Evolutionary conservation across 805 yeast species (phyloP).

Genomic region (Zygosaccharomyces kombuchaensis): DNA sequence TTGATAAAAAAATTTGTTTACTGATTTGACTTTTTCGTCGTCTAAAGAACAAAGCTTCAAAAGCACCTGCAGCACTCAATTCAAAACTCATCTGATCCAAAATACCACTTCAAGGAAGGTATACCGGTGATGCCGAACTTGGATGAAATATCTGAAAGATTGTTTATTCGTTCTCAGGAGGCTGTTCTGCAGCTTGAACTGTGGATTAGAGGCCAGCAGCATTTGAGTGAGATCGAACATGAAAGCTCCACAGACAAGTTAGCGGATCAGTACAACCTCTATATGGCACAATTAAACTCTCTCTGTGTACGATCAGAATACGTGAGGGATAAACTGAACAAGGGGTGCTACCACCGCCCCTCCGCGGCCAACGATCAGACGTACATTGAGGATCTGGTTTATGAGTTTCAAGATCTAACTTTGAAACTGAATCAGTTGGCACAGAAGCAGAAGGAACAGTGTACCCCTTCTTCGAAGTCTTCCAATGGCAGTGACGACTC

Average conservation of each 20-base stretch:
- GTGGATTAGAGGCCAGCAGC: constrained; percentile 28
- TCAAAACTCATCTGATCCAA: neutral
- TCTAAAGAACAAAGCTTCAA: neutral
- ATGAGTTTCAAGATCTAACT: constrained; percentile 28
- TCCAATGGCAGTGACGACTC: constrained; percentile 12
- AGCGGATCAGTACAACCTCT: constrained; percentile 19
- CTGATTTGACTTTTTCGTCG: neutral
- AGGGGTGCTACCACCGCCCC: constrained; percentile 7
- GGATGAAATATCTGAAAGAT: constrained; percentile 26
- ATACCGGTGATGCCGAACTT: constrained; percentile 13
- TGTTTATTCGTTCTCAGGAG: constrained; percentile 29
- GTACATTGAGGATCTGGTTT: constrained; percentile 24
- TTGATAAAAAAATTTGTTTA: neutral
- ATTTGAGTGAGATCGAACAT: constrained; percentile 8
- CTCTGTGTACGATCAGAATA: constrained; percentile 25
- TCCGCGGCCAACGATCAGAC: constrained; percentile 10
- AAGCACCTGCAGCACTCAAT: neutral
- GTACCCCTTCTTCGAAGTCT: constrained; percentile 21
- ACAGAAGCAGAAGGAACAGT: constrained; percentile 4
- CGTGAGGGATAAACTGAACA: constrained; percentile 20
- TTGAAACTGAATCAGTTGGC: constrained; percentile 26
- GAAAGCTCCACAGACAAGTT: constrained; percentile 9
- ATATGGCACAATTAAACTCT: constrained; percentile 28
- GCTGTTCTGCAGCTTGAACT: constrained; percentile 30
- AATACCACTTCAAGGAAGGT: neutral